A percentile compares a stretch with the other conserved stretches of the same genome.
These are phyloP conservation scores for Rhizopus sp. DNA, from an alignment of 371 early-diverging fungal species.

Conservation along the genomic window DNA sequence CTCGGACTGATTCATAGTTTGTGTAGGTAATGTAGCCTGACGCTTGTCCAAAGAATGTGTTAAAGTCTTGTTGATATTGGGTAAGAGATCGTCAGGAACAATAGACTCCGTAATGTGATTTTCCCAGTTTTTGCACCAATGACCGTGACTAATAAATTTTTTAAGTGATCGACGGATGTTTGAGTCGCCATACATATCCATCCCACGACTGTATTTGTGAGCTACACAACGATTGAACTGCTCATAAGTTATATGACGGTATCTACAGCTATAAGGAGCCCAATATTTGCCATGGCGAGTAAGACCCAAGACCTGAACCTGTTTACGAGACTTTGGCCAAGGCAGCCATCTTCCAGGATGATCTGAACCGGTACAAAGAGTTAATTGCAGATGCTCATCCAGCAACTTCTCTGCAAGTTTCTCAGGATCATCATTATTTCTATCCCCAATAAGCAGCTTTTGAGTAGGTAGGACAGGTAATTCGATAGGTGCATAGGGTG, in stretches of 20 bases:
- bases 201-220: constrained; percentile 28
- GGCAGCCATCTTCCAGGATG: constrained; percentile 53
- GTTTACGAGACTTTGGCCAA: constrained; percentile 8
- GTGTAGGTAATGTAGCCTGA: background rate
- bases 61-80: constrained; percentile 3
- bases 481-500: constrained; percentile 35
- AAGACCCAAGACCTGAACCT: background rate
- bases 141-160: constrained; percentile 49
- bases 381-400: constrained; percentile 36
- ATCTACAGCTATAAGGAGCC: constrained; percentile 52
- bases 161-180: constrained; percentile 55
- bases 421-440: background rate
- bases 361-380: constrained; percentile 43
- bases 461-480: constrained; percentile 27
- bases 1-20: background rate
- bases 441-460: constrained; percentile 9
- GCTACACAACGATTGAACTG: constrained; percentile 43
- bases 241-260: constrained; percentile 39
- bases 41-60: background rate
- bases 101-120: constrained; percentile 4
- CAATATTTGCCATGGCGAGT: constrained; percentile 35
- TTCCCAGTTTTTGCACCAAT: constrained; percentile 45
- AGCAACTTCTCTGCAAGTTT: constrained; percentile 6
- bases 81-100: constrained; percentile 11
- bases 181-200: constrained; percentile 57